Percentiles rank a stretch among this genome's conserved stretches.
Conservation (phyloP, 345 rosid species). For the Brassica nigra region DNA sequence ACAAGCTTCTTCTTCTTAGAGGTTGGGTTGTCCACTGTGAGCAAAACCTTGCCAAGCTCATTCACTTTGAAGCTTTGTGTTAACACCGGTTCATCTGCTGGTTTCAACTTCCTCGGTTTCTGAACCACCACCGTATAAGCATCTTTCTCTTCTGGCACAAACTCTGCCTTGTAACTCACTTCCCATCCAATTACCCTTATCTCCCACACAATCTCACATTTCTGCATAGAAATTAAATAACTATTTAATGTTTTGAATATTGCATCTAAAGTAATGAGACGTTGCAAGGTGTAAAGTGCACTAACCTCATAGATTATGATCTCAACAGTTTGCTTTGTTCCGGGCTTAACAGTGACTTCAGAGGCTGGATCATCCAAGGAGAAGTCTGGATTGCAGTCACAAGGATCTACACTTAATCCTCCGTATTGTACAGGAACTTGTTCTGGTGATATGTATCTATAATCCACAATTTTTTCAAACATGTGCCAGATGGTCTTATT, state of each 20-base stretch:
- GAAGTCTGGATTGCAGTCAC: conserved; percentile 82
- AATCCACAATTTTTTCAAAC: conserved; percentile 13
- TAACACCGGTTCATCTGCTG: conserved; percentile 71
- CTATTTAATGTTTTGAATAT: neutral
- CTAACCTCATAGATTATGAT: conserved; percentile 80
- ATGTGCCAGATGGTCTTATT: neutral
- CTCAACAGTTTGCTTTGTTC: conserved; percentile 86
- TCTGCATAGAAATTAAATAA: conserved; percentile 41
- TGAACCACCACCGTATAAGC: conserved; percentile 70
- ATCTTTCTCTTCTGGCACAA: conserved; percentile 68
- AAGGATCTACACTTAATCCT: conserved; percentile 79
- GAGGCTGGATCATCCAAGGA: conserved; percentile 72
- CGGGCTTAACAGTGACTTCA: conserved; percentile 67
- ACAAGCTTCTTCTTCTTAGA: conserved; percentile 91
- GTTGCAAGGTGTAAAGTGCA: neutral
- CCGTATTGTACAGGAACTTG: conserved; percentile 94
- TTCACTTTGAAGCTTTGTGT: conserved; percentile 67
- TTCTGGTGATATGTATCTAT: conserved; percentile 78
- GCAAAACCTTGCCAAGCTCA: conserved; percentile 75
- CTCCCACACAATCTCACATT: conserved; percentile 83
- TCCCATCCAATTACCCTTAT: conserved; percentile 93
- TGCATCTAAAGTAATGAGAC: neutral
- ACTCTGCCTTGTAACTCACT: conserved; percentile 80
- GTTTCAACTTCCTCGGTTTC: conserved; percentile 67
- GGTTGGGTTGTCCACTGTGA: conserved; percentile 75